Base-by-base conservation (phyloP, 1,284 basidiomycete genomes). In the Heliocybe sulcata region DNA sequence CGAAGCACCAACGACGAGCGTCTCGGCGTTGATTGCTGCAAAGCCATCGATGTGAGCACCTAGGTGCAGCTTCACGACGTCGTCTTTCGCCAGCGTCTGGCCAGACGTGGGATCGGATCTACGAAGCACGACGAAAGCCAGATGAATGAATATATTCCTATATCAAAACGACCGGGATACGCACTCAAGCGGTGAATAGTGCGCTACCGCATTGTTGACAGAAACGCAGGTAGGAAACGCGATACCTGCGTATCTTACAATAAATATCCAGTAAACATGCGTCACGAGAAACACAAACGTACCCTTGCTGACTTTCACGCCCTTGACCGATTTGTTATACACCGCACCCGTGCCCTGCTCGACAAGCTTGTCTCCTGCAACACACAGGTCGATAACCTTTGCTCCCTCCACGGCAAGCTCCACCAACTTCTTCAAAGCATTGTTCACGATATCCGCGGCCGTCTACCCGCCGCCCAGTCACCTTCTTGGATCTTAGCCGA, bases 11-110 rank as follows among this genome's bases (percentile, higher is more conserved):
- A 98, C 83, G 58, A 94, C 81, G 64, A 97, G 72, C 45, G 94
- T 98, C 76, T 99, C 96, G 56, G 92, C 96, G 65, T 83, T 83
- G 68, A 95, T 83, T 55, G 91, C 81, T 22, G 93, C 90, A 67
- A 88, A 94, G 58, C 92, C 96, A 71, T 99, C 96, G 71, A 99
- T 95, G 69, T 98, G 96, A 33, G 95, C 92, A 57, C 96, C 96
- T 59, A 98, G 77, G 72, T 96, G 92, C 60, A 99, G 76, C 76
- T 98, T 98, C 65, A 98, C 96, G 55, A 98, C 87, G 68, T 99
- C 96, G 61, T 87, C 86, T 63, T 93, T 90, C 56, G 85, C 87
- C 61, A 99, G 81, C 29, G 71, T 74, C 63, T 83, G 82, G 3
- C 74, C 72, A 22, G 87, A 82, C 58, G 81, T 78, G 10, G 83